Evolutionary conservation across 208 protist genomes (phyloP).

Genomic region (Sergeia podlipaevii): DNA sequence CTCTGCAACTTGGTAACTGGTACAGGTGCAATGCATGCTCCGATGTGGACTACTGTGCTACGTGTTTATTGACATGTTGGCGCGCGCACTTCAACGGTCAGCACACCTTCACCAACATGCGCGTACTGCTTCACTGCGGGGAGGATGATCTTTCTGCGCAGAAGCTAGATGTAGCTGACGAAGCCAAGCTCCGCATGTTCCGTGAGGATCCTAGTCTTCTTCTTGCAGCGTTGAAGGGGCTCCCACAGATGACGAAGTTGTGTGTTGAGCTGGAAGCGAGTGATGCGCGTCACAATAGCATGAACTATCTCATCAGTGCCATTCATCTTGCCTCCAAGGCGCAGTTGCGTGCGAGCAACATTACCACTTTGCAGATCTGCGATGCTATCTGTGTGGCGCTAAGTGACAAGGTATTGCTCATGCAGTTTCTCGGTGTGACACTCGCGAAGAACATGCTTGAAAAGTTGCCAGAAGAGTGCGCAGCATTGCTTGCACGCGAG

Average conservation of each 20-base stretch:
- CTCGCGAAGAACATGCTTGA: slow-evolving; percentile 57
- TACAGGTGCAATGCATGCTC: slow-evolving; percentile 79
- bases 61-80: slow-evolving; percentile 51
- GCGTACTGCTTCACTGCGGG: slow-evolving; percentile 11
- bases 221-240: slow-evolving; percentile 32
- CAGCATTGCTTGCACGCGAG: slow-evolving; percentile 74
- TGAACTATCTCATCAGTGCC: slow-evolving; percentile 62
- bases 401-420: slow-evolving; percentile 29
- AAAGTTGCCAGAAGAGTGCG: slow-evolving; percentile 62
- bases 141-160: slow-evolving; percentile 11
- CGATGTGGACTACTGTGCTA: slow-evolving; percentile 70
- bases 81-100: slow-evolving; percentile 26
- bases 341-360: slow-evolving; percentile 25
- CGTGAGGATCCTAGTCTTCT: slow-evolving; percentile 41
- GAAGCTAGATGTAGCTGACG: no score
- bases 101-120: slow-evolving; percentile 81
- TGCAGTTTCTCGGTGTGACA: slow-evolving; percentile 50
- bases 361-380: slow-evolving; percentile 33
- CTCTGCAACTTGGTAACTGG: slow-evolving; percentile 44
- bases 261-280: slow-evolving; percentile 58
- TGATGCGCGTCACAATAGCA: slow-evolving; percentile 24
- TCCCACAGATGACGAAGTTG: slow-evolving; percentile 55
- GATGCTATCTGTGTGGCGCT: slow-evolving; percentile 60
- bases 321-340: slow-evolving; percentile 40
- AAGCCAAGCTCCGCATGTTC: slow-evolving; percentile 38